These are phyloP conservation scores for Blastobotrys parvus DNA, from an alignment of 805 yeast genomes.

Conservation along the genomic window DNA sequence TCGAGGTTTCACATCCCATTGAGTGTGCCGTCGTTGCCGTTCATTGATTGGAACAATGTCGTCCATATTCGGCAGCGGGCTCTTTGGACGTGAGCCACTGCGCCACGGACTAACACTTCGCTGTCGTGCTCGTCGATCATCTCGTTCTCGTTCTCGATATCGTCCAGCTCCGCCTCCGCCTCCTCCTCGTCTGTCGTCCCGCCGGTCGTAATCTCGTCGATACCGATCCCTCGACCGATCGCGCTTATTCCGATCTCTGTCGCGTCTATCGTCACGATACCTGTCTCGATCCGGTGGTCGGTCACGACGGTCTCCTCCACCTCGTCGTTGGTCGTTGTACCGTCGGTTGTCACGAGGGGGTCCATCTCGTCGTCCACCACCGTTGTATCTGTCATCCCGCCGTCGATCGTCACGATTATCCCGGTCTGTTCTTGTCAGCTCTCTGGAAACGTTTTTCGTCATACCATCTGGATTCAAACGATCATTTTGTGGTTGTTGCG, in stretches of 20 bases:
- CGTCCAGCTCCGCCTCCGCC: no score
- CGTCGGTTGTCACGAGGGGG: neutral
- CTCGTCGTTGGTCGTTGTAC: conserved; percentile 1
- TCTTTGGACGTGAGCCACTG: conserved; percentile 3
- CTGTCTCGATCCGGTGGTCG: conserved; percentile 12
- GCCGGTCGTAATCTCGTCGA: conserved; percentile 8
- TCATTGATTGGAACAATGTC: conserved; percentile 42
- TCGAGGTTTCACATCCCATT: conserved; percentile 66
- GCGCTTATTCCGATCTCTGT: conserved; percentile 16
- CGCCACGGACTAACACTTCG: conserved; percentile 4
- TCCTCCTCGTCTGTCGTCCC: conserved; percentile 8
- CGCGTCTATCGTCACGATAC: conserved; percentile 15
- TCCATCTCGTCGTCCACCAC: neutral
- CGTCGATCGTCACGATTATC: neutral
- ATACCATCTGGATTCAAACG: no score
- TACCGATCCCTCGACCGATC: neutral
- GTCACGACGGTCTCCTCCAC: conserved; percentile 13
- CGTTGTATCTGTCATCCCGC: neutral
- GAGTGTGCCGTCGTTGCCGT: conserved; percentile 41
- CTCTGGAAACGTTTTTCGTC: no score
- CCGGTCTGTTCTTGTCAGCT: no score
- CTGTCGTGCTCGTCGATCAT: conserved; percentile 5
- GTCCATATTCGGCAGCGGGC: conserved; percentile 24
- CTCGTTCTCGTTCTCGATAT: conserved; percentile 12
- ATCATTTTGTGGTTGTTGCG: no score